Base-by-base conservation (phyloP, 2,329 filamentous ascomycete genomes). In the Bertia moriformis region DNA sequence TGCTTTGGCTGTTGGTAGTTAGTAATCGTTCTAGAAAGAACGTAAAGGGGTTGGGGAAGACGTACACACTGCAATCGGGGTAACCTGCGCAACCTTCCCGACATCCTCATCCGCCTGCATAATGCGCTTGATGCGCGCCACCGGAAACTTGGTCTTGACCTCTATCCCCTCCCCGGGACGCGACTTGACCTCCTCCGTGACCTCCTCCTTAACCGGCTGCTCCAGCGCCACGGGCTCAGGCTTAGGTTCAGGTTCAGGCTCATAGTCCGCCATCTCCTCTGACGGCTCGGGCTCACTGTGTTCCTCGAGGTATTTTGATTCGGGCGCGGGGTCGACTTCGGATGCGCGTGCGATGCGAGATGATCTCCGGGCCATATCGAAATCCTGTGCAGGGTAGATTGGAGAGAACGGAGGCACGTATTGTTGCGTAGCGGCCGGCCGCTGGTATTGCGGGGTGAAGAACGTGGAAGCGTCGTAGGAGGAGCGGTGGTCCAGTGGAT, bases 71-170 rank as follows among this genome's bases (percentile, higher is more conserved):
- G 78, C 79, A 19, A 81, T 78, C 7, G 79, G 79, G 3, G 79
- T 83, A 4, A 83, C 79, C 52, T 84, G 80, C n/a, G 79, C 78
- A 18, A 85, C 80, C 55, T 85, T 85, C 29, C 80, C 79, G 4
- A 85, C 78, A 53, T 84, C 80, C 48, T 85, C 80, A 52, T 85
- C 80, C 14, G 79, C 78, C 57, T 85, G 80, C 80, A 84, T 84
- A 48, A 85, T 84, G 42, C 80, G 71, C 62, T 85, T 85, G 58
- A 85, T 84, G 43, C 80, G 66, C 19, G 80, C 80, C 37, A 83
- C 79, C 2, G 80, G 80, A 48, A 85, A 85, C 47, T 83, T 82
- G 19, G 78, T 83, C 56, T 73, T 79, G 48, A 85, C 75, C 47
- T 76, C 69, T 43, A 83, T 71, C 37, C 65, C 62, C 40, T 66